Conservation (phyloP, 2,329 filamentous ascomycete species). For the Ceratocystis cubensis region DNA sequence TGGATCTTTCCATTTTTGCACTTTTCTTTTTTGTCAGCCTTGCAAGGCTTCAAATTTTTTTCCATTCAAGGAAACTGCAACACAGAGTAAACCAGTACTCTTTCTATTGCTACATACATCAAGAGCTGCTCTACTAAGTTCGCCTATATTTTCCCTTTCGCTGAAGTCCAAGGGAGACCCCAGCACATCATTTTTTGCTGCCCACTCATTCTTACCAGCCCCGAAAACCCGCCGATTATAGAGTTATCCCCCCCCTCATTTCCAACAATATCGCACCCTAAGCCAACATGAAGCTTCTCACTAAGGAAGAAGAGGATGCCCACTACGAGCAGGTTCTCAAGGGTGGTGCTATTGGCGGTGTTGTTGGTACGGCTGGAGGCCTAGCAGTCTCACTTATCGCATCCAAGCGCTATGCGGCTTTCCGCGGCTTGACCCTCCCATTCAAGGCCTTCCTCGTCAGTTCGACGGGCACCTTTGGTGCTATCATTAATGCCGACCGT, state of each 20-base stretch:
- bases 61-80: neutral
- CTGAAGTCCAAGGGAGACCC: no score
- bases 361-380: conserved; percentile 55
- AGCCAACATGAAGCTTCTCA: conserved; percentile 78
- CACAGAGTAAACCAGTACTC: neutral
- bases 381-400: conserved; percentile 54
- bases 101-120: neutral
- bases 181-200: no score
- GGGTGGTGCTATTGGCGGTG: conserved; percentile 64
- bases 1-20: no score
- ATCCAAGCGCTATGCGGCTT: conserved; percentile 58
- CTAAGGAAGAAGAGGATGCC: conserved; percentile 77
- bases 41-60: neutral
- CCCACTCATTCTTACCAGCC: no score
- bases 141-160: no score
- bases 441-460: conserved; percentile 85
- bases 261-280: neutral
- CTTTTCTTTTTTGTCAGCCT: neutral
- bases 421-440: conserved; percentile 72
- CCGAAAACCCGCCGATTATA: no score
- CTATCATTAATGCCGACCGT: conserved; percentile 82
- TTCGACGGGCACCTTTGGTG: conserved; percentile 67
- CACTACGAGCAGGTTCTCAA: conserved; percentile 74
- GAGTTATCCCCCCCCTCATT: neutral
- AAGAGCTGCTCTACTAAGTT: neutral